Evolutionary conservation across 1,284 basidiomycete species (phyloP).

Genomic region (Testicularia cyperi): DNA sequence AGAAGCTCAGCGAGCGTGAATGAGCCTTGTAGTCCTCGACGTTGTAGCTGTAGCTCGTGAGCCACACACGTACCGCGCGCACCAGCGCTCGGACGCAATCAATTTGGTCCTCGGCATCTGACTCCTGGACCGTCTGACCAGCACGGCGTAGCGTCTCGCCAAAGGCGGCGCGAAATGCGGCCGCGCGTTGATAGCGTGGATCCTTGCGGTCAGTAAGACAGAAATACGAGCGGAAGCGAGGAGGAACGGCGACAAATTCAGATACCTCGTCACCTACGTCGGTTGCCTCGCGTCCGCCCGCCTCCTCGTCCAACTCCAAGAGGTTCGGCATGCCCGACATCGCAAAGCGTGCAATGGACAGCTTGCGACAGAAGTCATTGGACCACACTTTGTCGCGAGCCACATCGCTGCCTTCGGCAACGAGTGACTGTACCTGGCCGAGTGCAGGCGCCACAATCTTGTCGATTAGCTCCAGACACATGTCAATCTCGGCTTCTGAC

Average conservation of each 20-base stretch:
- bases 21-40: conserved; percentile 57
- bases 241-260: conserved; percentile 66
- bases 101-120: conserved; percentile 81
- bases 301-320: conserved; percentile 65
- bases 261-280: conserved; percentile 69
- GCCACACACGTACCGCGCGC: conserved; percentile 51
- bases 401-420: conserved; percentile 15
- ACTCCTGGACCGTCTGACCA: conserved; percentile 64
- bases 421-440: conserved; percentile 70
- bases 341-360: conserved; percentile 66
- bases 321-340: conserved; percentile 73
- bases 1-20: conserved; percentile 42
- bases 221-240: conserved; percentile 67
- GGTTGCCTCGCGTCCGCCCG: conserved; percentile 67
- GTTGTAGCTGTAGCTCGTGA: conserved; percentile 54
- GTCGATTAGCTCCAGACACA: conserved; percentile 77
- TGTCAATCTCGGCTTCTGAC: conserved; percentile 72
- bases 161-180: conserved; percentile 69
- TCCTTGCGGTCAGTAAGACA: conserved; percentile 75
- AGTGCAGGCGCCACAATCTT: conserved; percentile 71
- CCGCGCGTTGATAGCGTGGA: conserved; percentile 71
- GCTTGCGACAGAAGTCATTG: conserved; percentile 89
- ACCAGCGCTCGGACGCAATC: conserved; percentile 73
- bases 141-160: conserved; percentile 74
- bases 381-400: conserved; percentile 65